These are phyloP conservation scores for Myxozyma sirexii DNA, from an alignment of 805 yeast species.

Conservation along the genomic window DNA sequence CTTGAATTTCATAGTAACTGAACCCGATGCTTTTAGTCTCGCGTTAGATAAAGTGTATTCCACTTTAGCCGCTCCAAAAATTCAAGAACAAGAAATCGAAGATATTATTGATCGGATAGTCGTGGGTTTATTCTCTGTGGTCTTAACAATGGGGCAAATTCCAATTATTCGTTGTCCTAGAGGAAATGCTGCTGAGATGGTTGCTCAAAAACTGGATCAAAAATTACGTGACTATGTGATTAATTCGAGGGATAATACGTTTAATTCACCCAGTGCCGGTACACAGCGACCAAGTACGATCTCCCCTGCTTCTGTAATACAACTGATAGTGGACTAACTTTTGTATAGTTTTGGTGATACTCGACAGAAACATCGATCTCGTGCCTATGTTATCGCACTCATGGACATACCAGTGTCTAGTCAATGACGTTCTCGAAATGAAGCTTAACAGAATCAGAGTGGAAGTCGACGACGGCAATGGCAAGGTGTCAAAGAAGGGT, in stretches of 20 bases:
- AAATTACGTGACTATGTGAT: slow-evolving; percentile 82
- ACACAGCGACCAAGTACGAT: slow-evolving; percentile 25
- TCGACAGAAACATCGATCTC: slow-evolving; percentile 88
- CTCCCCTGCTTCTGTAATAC: slow-evolving; percentile 1
- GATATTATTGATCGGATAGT: slow-evolving; percentile 69
- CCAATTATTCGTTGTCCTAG: slow-evolving; percentile 90
- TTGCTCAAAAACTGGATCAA: slow-evolving; percentile 83
- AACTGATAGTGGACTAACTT: background rate
- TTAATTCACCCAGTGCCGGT: slow-evolving; percentile 17
- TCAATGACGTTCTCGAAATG: slow-evolving; percentile 84
- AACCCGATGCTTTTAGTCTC: slow-evolving; percentile 83
- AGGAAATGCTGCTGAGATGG: slow-evolving; percentile 94
- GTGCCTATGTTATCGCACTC: slow-evolving; percentile 95
- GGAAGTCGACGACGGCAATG: slow-evolving; percentile 43
- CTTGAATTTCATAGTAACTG: slow-evolving; percentile 87
- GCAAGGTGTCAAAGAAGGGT: slow-evolving; percentile 49
- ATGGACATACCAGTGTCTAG: slow-evolving; percentile 97
- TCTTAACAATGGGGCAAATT: slow-evolving; percentile 52
- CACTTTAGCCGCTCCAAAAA: slow-evolving; percentile 66
- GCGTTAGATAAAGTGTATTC: slow-evolving; percentile 69
- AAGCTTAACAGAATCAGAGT: slow-evolving; percentile 80
- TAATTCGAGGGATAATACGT: slow-evolving; percentile 53
- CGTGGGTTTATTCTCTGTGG: slow-evolving; percentile 74
- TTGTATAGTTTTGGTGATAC: slow-evolving; percentile 65
- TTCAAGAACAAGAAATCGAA: slow-evolving; percentile 76